Percentiles rank a stretch among this genome's conserved stretches.
Conservation (phyloP, 768 basidiomycete species). For the Brasilioporus rufonigricans region DNA sequence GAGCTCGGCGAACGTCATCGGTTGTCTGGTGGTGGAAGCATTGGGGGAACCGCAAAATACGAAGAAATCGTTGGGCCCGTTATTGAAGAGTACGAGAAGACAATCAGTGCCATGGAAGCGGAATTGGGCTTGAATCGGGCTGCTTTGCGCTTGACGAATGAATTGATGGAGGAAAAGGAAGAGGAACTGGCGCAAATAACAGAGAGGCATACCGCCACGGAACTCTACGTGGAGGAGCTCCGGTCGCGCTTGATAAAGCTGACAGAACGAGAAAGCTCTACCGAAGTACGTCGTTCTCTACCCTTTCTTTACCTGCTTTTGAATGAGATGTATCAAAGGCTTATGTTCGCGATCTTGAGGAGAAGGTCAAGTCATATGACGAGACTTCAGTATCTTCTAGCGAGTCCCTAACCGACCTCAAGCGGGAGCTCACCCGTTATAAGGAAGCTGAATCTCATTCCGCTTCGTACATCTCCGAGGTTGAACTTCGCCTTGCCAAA, state of each 20-base stretch:
- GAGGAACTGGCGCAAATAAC: slow-evolving; percentile 65
- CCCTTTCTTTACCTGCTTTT: neutral
- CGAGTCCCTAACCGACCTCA: slow-evolving; percentile 79
- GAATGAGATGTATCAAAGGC: slow-evolving; percentile 48
- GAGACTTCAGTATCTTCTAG: slow-evolving; percentile 75
- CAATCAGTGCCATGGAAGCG: slow-evolving; percentile 91
- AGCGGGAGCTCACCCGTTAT: slow-evolving; percentile 75
- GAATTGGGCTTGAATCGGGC: slow-evolving; percentile 86
- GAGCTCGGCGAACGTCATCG: slow-evolving; percentile 78
- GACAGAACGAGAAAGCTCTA: slow-evolving; percentile 83
- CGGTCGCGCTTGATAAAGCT: slow-evolving; percentile 76
- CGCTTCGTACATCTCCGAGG: slow-evolving; percentile 76
- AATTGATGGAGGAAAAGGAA: slow-evolving; percentile 90
- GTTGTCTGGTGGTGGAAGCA: slow-evolving; percentile 51
- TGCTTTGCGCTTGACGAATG: slow-evolving; percentile 86
- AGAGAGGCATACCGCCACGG: slow-evolving; percentile 73
- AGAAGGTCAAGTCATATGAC: slow-evolving; percentile 82
- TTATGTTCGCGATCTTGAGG: slow-evolving; percentile 91
- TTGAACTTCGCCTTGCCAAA: slow-evolving; percentile 77
- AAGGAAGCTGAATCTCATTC: slow-evolving; percentile 75
- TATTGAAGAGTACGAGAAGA: slow-evolving; percentile 98
- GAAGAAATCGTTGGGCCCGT: slow-evolving; percentile 96
- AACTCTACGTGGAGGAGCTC: slow-evolving; percentile 86
- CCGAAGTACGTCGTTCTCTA: slow-evolving; percentile 60
- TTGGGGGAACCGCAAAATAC: slow-evolving; percentile 73